phyloP scores from a whole-genome alignment of 2,329 filamentous ascomycete genomes.

The Fusarium dlaminii region DNA sequence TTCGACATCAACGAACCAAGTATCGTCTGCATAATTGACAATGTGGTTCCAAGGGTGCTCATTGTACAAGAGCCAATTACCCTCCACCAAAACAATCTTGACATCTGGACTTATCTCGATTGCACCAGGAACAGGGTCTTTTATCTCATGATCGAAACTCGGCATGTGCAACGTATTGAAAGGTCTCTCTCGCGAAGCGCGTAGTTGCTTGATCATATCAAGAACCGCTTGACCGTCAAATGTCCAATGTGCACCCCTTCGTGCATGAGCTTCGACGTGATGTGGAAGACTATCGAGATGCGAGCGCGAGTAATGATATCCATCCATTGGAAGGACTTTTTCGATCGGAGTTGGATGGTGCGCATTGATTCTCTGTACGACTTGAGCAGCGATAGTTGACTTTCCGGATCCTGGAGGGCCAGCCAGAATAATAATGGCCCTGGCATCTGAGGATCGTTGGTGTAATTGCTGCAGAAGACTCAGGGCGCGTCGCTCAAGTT shows the following conservation, averaged over 20 bases:
- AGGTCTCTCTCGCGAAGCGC: not conserved
- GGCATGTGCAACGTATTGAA: not conserved
- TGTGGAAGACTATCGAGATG: not conserved
- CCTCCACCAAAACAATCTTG: not conserved
- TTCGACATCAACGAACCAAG: not conserved
- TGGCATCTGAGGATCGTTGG: not conserved
- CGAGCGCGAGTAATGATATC: not conserved
- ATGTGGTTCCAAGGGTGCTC: not conserved
- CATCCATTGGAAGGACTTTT: not conserved
- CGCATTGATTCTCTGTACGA: not conserved
- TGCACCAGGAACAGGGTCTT: not conserved
- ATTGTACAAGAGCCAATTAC: not conserved
- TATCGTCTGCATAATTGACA: not conserved
- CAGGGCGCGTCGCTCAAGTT: not conserved
- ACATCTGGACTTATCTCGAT: not conserved
- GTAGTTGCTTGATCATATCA: not conserved
- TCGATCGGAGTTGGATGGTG: fast-evolving
- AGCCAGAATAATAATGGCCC: not conserved
- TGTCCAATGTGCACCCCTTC: not conserved
- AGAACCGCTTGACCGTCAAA: not conserved
- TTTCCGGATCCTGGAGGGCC: not conserved
- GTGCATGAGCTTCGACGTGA: not conserved
- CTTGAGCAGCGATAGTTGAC: not conserved
- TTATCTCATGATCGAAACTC: not conserved
- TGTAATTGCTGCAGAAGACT: not conserved